Evolutionary conservation across 257 asterid genomes (phyloP).

Genomic region (Solanum virginianum): DNA sequence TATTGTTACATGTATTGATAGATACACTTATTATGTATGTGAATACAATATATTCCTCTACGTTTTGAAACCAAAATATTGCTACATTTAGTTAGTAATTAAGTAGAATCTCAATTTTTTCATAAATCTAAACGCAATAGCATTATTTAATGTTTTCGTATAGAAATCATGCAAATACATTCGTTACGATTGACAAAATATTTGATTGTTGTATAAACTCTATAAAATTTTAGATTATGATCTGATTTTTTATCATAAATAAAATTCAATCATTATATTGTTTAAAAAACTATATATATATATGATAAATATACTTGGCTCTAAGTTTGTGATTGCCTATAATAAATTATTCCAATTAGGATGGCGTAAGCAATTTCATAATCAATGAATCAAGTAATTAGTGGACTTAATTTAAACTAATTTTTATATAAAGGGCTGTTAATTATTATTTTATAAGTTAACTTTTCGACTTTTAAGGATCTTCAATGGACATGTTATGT

Average conservation of each 20-base stretch:
- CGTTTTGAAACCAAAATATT: background rate
- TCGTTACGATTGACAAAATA: background rate
- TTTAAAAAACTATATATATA: background rate
- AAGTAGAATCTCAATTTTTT: background rate
- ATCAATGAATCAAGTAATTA: background rate
- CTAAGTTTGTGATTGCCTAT: background rate
- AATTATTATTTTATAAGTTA: constrained; percentile 1
- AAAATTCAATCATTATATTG: background rate
- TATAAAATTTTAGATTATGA: background rate
- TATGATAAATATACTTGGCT: background rate
- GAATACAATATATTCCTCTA: background rate
- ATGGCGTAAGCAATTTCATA: background rate
- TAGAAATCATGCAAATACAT: background rate
- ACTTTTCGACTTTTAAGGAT: background rate
- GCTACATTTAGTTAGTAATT: background rate
- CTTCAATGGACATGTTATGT: background rate
- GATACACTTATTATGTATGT: background rate
- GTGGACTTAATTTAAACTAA: background rate
- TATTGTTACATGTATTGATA: fast-evolving
- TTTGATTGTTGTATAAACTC: background rate
- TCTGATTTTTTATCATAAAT: background rate
- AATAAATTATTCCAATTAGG: background rate
- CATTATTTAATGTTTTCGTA: too few species aligned
- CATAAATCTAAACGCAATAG: too few species aligned
- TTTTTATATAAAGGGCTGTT: background rate